Evolutionary conservation across 257 asterid species (phyloP).

Genomic region (Voacanga thouarsii): DNA sequence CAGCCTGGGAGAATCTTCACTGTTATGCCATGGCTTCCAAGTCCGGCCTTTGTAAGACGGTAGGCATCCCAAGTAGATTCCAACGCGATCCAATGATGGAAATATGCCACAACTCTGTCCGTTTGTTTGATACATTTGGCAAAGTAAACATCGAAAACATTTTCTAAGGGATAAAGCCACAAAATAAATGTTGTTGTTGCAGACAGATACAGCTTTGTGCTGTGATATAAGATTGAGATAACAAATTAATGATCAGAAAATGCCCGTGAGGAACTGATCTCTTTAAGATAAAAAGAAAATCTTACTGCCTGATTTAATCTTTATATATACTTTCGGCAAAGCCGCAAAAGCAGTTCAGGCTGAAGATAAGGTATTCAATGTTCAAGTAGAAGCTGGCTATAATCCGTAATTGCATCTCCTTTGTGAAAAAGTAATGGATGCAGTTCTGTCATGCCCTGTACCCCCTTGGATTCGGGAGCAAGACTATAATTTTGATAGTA

Average conservation of each 20-base stretch:
- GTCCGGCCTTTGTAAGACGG: neutral
- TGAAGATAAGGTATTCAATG: neutral
- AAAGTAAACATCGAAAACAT: neutral
- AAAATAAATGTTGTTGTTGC: neutral
- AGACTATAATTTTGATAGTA: too few species aligned
- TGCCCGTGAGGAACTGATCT: neutral
- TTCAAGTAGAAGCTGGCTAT: neutral
- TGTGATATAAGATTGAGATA: neutral
- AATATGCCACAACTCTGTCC: neutral
- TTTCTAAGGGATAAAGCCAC: too few species aligned
- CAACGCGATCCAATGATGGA: neutral
- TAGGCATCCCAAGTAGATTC: neutral
- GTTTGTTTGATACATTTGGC: neutral
- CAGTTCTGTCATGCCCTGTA: too few species aligned
- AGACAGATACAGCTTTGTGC: neutral
- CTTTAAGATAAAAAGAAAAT: constrained; percentile 10
- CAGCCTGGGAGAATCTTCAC: too few species aligned
- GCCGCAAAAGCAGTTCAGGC: neutral
- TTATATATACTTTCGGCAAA: constrained; percentile 10
- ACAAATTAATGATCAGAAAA: constrained; percentile 3
- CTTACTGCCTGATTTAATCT: neutral
- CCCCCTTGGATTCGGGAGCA: too few species aligned
- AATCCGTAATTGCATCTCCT: neutral
- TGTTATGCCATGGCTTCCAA: too few species aligned
- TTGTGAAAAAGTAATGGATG: neutral